Evolutionary conservation across 2,329 filamentous ascomycete species (phyloP), one percentile per base, ranked within the genome.

Genomic region (Alternaria conjuncta): DNA sequence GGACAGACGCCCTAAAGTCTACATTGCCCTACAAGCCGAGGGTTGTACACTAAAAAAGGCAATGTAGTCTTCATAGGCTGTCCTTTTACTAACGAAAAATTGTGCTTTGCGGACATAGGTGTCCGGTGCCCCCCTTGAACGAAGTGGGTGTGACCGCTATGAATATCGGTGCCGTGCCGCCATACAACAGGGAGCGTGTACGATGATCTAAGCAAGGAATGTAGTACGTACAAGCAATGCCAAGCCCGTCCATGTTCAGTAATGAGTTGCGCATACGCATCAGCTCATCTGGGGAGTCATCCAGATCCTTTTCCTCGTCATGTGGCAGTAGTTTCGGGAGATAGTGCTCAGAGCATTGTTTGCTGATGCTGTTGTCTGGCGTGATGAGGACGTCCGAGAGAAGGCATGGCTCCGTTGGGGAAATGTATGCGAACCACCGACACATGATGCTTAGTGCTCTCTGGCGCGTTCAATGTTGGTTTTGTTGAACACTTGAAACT

Each of bases 391-490:
- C 85, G 69, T 87, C 86, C 60, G 85, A 84, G 10, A 87, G 80
- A 47, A 87, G 82, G 73, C 84, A 86, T 12, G 84, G 82, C 76
- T 87, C 86, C 0, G 77, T 80, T 1, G 81, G 79, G 2, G 84
- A 86, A 60, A 87, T 82, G 69, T 87, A 87, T 20, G 85, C 85
- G 67, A 87, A 86, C 85, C 85, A 87, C 32, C 85, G 84, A 76
- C 81, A 82, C 82, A 82, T 84, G 44, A 20, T 69, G 55, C 10
- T 32, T 25, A 6, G 26, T 15, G 12, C 18, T 32, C 26, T 54
- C n/a, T 41, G 36, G 36, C 8, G 36, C n/a, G 36, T 11, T 41
- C 36, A 41, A 41, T 18, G 46, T 18, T 45, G 13, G 12, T 43
- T 3, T 53, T 30, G 20, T 20, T 7, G 1, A 20, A n/a, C 9